Evolutionary conservation across 1,284 basidiomycete species (phyloP), one percentile per base, ranked within the genome.

Genomic region (Malassezia vespertilionis): DNA sequence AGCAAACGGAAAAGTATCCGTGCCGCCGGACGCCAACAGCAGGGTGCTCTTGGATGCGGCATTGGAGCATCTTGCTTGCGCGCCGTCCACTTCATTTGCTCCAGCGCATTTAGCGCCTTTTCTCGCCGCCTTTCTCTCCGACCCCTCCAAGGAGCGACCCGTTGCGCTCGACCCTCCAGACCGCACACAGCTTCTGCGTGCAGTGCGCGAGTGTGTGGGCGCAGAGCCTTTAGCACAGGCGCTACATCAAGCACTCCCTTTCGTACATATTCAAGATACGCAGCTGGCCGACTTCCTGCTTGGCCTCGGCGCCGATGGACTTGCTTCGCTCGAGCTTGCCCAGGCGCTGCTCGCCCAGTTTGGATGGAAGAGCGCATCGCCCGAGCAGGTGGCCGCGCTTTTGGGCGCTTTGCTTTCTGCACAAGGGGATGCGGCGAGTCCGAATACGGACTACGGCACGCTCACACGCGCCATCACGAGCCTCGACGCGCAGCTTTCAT

Each of bases 371-470:
- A 52, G 61, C 9, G 39, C 49, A 3, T 46, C 52, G 7, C 53
- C 56, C 20, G 52, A 58, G 35, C 58, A 65, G 21, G 53, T 61
- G 9, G 47, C 64, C 9, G 56, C 59, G 40, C 56, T 66, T 15
- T 52, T 69, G n/a, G 62, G 54, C 28, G 38, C 55, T 33, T 54
- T 68, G 14, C 56, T 69, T 9, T 53, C 57, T 4, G 54, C 36
- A 43, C 53, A 2, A 50, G 47, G 26, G 42, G 56, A 33, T 48
- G 57, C 35, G 47, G 53, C 20, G 55, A 47, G 46, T 53, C 55
- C 18, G 22, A 49, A 53, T 38, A 47, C 65, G 47, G 40, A 61
- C 40, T 59, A 53, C 40, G 38, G 45, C 31, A 53, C 46, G 34
- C 49, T 65, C 7, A 35, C 42, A 49, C 47, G 22, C 53, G 53